Evolutionary conservation across 2,329 filamentous ascomycete genomes (phyloP).

Genomic region (Colletotrichum agaves): DNA sequence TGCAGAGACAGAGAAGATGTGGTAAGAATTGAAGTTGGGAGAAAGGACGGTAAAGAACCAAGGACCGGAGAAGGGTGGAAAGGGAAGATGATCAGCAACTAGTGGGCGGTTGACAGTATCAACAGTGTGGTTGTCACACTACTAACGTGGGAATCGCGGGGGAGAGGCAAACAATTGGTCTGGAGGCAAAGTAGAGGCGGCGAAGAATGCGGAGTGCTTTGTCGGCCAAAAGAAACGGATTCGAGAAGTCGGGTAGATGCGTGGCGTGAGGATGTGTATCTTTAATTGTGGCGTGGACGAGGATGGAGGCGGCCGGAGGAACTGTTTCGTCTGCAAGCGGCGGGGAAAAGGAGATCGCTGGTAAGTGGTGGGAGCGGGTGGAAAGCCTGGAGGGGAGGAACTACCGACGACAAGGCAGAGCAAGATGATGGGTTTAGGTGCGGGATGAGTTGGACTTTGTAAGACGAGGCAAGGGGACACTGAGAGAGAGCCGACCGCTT

Average conservation of each 20-base stretch:
- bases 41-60: constrained; percentile 2
- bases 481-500: constrained; percentile 1
- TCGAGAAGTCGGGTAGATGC: not conserved
- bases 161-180: constrained; percentile 16
- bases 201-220: constrained; percentile 3
- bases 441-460: constrained; percentile 36
- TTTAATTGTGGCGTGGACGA: constrained; percentile 3
- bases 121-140: constrained; percentile 27
- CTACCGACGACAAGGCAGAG: constrained; percentile 11
- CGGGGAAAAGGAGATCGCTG: constrained; percentile 32
- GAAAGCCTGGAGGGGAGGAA: constrained; percentile 7
- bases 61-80: constrained; percentile 16
- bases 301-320: constrained; percentile 16
- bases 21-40: constrained; percentile 6
- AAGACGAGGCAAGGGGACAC: constrained; percentile 10
- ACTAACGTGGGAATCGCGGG: constrained; percentile 2
- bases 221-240: not conserved
- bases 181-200: constrained; percentile 12
- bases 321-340: constrained; percentile 31
- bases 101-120: constrained; percentile 29
- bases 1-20: not conserved
- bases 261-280: constrained; percentile 1
- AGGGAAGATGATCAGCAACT: constrained; percentile 35
- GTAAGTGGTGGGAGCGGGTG: constrained; percentile 16
- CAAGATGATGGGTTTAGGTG: constrained; percentile 22